These are phyloP conservation scores for Stylosanthes scabra DNA, from an alignment of 331 rosid species.

Conservation along the genomic window DNA sequence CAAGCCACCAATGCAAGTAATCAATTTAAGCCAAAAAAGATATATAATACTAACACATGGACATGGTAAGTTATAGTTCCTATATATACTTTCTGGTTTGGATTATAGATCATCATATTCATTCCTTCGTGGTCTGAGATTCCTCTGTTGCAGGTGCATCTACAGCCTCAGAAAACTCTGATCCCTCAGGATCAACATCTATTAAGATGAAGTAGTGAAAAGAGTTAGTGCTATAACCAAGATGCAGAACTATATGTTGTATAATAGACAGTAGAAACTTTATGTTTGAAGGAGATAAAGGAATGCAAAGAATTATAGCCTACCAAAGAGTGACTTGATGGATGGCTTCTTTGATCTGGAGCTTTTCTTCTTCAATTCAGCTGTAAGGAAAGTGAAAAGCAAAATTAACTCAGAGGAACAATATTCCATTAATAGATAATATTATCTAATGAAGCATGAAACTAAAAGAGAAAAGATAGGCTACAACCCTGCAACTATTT, in stretches of 20 bases:
- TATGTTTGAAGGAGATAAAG: background rate
- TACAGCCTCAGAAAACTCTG: constrained; percentile 55
- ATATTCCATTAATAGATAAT: background rate
- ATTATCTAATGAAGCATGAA: too few relatives aligned
- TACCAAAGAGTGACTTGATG: constrained; percentile 86
- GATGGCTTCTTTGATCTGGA: constrained; percentile 73
- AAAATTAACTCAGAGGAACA: constrained; percentile 32
- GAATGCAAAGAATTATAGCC: constrained; percentile 6
- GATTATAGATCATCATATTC: constrained; percentile 17
- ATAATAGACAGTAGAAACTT: background rate
- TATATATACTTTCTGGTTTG: too few relatives aligned
- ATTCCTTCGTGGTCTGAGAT: constrained; percentile 38
- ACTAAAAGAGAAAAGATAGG: too few relatives aligned
- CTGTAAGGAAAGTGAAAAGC: constrained; percentile 47
- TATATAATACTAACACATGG: background rate
- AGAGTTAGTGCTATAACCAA: background rate
- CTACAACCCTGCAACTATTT: too few relatives aligned
- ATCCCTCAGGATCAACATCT: constrained; percentile 64
- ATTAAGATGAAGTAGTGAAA: constrained; percentile 32
- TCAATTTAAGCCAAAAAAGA: constrained; percentile 31
- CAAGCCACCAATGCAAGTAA: constrained; percentile 16
- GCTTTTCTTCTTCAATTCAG: constrained; percentile 85
- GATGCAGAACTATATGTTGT: background rate
- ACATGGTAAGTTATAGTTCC: constrained; percentile 29
- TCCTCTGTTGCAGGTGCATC: constrained; percentile 45